Evolutionary conservation across 78 protist species (phyloP).

Genomic region (Speleostelium caveatum): DNA sequence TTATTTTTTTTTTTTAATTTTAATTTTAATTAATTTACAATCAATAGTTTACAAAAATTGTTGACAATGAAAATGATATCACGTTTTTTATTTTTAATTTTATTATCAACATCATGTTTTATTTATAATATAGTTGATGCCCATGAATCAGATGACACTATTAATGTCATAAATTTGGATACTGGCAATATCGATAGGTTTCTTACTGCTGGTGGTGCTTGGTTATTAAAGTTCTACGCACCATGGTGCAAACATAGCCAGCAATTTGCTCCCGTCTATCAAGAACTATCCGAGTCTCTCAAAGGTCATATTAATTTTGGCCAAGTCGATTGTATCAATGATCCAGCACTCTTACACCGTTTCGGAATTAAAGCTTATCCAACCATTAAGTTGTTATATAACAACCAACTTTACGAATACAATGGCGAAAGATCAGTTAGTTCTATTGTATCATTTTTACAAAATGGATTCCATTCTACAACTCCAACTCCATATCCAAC

Average conservation of each 20-base stretch:
- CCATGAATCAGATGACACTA: neutral
- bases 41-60: too few species aligned
- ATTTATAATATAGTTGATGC: neutral
- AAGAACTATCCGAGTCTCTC: constrained; percentile 1
- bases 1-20: too few species aligned
- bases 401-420: constrained; percentile 15
- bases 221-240: constrained; percentile 61
- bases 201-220: constrained; percentile 37
- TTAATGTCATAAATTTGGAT: neutral
- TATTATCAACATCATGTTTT: too few species aligned
- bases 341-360: constrained; percentile 54
- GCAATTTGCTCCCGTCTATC: constrained; percentile 10
- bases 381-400: constrained; percentile 35
- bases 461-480: neutral
- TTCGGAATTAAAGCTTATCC: constrained; percentile 61
- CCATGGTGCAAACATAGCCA: constrained; percentile 73
- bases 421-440: constrained; percentile 15
- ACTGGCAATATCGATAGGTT: constrained; percentile 5
- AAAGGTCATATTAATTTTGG: constrained; percentile 63
- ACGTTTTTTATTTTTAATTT: too few species aligned
- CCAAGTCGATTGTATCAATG: constrained; percentile 40
- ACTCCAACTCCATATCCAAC: neutral
- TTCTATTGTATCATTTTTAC: neutral
- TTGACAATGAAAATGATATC: too few species aligned
- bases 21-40: too few species aligned